Conservation (phyloP, 148 eudicot genomes). For the Euryodendron excelsum region DNA sequence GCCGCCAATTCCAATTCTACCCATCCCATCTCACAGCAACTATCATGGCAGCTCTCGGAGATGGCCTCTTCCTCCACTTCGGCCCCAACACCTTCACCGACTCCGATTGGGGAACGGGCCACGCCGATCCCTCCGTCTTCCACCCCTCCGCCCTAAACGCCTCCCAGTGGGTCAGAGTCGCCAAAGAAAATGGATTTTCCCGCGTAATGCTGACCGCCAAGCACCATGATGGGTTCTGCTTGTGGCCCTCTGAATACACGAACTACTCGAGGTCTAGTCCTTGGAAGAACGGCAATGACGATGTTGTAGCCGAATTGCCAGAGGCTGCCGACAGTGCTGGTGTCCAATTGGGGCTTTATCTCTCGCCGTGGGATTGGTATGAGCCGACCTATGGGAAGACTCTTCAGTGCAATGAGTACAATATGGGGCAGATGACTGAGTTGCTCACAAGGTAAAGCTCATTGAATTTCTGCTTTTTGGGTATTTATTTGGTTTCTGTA, state of each 20-base stretch:
- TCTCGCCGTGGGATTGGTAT: slow-evolving; percentile 92
- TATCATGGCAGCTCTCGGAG: slow-evolving; percentile 61
- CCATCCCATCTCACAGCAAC: slow-evolving; percentile 65
- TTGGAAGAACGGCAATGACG: slow-evolving; percentile 62
- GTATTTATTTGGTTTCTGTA: neutral
- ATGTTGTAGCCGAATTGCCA: slow-evolving; percentile 65
- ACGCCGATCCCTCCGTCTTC: slow-evolving; percentile 50
- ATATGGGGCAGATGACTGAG: slow-evolving; percentile 76
- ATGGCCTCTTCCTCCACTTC: slow-evolving; percentile 78
- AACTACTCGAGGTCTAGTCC: slow-evolving; percentile 51
- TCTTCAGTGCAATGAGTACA: slow-evolving; percentile 65
- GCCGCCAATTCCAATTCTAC: slow-evolving; percentile 69
- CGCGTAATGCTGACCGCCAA: slow-evolving; percentile 67
- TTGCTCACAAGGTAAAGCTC: slow-evolving; percentile 21
- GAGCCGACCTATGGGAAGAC: slow-evolving; percentile 61
- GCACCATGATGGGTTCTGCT: slow-evolving; percentile 86
- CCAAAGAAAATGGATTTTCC: slow-evolving; percentile 48
- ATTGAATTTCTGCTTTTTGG: neutral
- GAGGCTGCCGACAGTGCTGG: slow-evolving; percentile 50
- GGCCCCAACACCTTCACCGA: slow-evolving; percentile 88
- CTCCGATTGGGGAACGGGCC: slow-evolving; percentile 73
- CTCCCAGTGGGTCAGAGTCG: slow-evolving; percentile 62
- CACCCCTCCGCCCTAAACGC: slow-evolving; percentile 45
- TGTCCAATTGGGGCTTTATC: slow-evolving; percentile 60
- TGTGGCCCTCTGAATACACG: slow-evolving; percentile 71